Base-by-base conservation (phyloP, 2,329 filamentous ascomycete genomes). In the Verticillium albo-atrum region DNA sequence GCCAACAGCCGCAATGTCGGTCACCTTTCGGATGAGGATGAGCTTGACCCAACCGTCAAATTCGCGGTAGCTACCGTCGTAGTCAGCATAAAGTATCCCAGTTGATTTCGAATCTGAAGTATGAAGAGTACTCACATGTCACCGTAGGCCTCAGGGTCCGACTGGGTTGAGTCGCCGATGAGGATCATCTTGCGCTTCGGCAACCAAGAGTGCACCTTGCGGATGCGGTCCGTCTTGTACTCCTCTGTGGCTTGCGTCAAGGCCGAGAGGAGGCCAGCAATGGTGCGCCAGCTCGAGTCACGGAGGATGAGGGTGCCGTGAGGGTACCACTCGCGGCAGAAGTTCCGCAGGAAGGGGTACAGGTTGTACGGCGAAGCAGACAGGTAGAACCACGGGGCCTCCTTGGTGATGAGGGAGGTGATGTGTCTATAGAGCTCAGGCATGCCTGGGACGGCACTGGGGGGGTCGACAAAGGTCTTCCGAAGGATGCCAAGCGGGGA, bases 291-390 rank as follows among this genome's bases (percentile, higher is more conserved):
- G 58, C 87, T 91, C 9, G 89, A 87, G 68, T 97, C 92, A 42
- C 94, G 88, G 6, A 98, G 82, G 35, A 97, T 85, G 63, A 97
- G 82, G 26, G 91, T 91, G 12, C 94, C 94, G 3, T 82, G 82
- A 0, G 89, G 90, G 70, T 88, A 98, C 73, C 89, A 77, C 2
- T 80, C 71, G 58, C 87, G 77, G 35, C 92, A 81, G 75, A 98
- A 98, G 1, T 81, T 73, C 59, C 83, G 87, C 26, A 98, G 82
- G 74, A 97, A 95, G 0, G 91, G 89, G 70, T 97, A 97, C 10
- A 98, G 83, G 67, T 96, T 97, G 78, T 97, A 97, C 0, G 94
- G 94, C 0, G 92, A 96, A 0, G 94, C 93, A 0, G 91, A 96
- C 54, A 98, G 83, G 74, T 98, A 98, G 79, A 96, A 97, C 82